A percentile compares a stretch with the other conserved stretches of the same genome.
Conservation (phyloP, 768 basidiomycete species). For the Cystoderma amianthinum region DNA sequence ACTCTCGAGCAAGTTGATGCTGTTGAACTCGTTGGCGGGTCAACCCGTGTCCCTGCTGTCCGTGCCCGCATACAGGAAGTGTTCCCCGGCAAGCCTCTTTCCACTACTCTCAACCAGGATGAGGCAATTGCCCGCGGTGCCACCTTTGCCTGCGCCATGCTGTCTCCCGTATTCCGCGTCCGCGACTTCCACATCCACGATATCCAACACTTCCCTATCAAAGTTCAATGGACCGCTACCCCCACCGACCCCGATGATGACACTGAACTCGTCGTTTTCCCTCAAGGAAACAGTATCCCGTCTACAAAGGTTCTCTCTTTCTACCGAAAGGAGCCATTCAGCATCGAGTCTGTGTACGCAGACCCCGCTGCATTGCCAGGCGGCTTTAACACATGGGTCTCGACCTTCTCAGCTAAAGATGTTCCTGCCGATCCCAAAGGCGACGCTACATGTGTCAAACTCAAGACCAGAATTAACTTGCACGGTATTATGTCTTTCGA, state of each 20-base stretch:
- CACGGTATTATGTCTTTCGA: slow-evolving; percentile 89
- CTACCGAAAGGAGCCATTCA: slow-evolving; percentile 85
- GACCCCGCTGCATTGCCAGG: slow-evolving; percentile 70
- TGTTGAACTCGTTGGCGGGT: slow-evolving; percentile 90
- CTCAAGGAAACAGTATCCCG: slow-evolving; percentile 76
- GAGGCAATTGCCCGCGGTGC: slow-evolving; percentile 95
- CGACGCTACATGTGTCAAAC: slow-evolving; percentile 77
- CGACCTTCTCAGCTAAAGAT: slow-evolving; percentile 73
- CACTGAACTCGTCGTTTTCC: slow-evolving; percentile 88
- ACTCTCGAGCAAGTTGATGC: slow-evolving; percentile 81
- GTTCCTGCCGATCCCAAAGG: slow-evolving; percentile 66
- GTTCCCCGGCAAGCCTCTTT: slow-evolving; percentile 79
- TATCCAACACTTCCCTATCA: slow-evolving; percentile 83
- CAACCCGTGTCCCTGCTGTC: slow-evolving; percentile 89
- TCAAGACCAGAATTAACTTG: slow-evolving; percentile 83
- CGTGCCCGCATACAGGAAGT: slow-evolving; percentile 79
- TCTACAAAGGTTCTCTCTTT: slow-evolving; percentile 96
- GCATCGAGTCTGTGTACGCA: slow-evolving; percentile 81
- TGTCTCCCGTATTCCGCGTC: slow-evolving; percentile 96
- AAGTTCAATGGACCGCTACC: slow-evolving; percentile 77
- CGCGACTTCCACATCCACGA: slow-evolving; percentile 91
- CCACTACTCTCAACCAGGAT: slow-evolving; percentile 94
- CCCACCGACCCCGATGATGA: slow-evolving; percentile 80
- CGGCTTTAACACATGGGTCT: slow-evolving; percentile 79
- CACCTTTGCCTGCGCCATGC: slow-evolving; percentile 94